Evolutionary conservation across 768 basidiomycete species (phyloP), one percentile per base, ranked within the genome.

Genomic region (Nidularia sp.): DNA sequence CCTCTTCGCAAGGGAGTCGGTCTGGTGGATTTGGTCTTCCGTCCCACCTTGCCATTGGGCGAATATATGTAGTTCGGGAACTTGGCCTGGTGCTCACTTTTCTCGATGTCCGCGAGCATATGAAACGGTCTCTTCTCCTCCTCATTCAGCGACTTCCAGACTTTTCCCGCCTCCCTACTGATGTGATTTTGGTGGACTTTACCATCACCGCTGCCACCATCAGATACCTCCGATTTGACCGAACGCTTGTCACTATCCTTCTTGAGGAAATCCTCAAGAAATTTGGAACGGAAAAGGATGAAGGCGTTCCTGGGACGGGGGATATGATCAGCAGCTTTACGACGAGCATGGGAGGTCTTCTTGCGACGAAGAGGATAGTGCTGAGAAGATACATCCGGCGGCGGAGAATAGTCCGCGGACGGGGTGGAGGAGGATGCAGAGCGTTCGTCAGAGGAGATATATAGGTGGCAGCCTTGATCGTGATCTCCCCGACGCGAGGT

Each of bases 251-350:
- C n/a, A n/a, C n/a, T n/a, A n/a, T n/a, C n/a, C n/a, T n/a, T n/a
- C n/a, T n/a, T n/a, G n/a, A n/a, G n/a, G n/a, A n/a, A n/a, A 29
- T 49, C 33, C 51, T 44, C 58, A 57, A 48, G 65, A 43, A 62
- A 55, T 5, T 43, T 47, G 6, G 69, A 72, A 18, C 72, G 70
- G 57, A 68, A 72, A 51, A 69, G 41, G 49, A 74, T 70, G 54
- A 74, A 74, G 12, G 70, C 65, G 51, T 74, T 74, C n/a, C 66
- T 64, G 2, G 71, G 72, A 4, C 72, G 70, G 12, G 66, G 67
- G 35, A 72, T 56, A 36, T 66, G 60, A 9, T 56, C 51, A 7
- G 8, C 44, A 6, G 8, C 8, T 22, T 45, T 45, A 22, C 44
- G 44, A 25, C 44, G 44, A 7, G 44, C 8, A 45, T 45, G 34